Conservation (phyloP, 192 early-diverging fungal genomes). For the Coemansia sp. region DNA sequence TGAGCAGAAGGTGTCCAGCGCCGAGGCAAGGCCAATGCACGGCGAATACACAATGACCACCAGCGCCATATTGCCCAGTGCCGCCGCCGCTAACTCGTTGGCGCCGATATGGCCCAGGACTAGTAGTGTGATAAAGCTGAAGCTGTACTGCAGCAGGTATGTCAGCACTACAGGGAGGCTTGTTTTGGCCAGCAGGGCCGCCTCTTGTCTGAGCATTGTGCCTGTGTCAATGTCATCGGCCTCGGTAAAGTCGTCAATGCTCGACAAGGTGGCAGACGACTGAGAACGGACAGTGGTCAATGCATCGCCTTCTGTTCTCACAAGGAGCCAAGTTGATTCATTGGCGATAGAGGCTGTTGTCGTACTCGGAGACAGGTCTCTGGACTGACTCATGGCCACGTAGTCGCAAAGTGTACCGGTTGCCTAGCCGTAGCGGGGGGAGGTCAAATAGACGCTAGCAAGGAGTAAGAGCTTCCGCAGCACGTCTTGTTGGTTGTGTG, state of each 20-base stretch:
- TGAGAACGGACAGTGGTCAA: neutral
- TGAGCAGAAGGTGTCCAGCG: slow-evolving; percentile 78
- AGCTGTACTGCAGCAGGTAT: slow-evolving; percentile 69
- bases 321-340: slow-evolving; percentile 27
- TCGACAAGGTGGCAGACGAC: neutral
- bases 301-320: neutral
- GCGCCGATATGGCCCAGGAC: slow-evolving; percentile 69
- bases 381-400: neutral
- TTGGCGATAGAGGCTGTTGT: neutral
- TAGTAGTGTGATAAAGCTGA: slow-evolving; percentile 67
- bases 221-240: slow-evolving; percentile 15
- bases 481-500: neutral
- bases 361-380: neutral
- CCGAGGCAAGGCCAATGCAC: slow-evolving; percentile 70
- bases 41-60: slow-evolving; percentile 71
- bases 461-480: neutral
- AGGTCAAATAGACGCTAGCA: neutral
- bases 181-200: slow-evolving; percentile 19
- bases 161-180: slow-evolving; percentile 42
- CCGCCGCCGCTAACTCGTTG: slow-evolving; percentile 70
- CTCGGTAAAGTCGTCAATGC: slow-evolving; percentile 17
- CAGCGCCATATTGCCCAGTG: slow-evolving; percentile 75
- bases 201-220: slow-evolving; percentile 30
- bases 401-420: neutral
- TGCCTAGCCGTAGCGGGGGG: neutral